Conservation (phyloP, 768 basidiomycete species). For the Ramaria sp. region DNA sequence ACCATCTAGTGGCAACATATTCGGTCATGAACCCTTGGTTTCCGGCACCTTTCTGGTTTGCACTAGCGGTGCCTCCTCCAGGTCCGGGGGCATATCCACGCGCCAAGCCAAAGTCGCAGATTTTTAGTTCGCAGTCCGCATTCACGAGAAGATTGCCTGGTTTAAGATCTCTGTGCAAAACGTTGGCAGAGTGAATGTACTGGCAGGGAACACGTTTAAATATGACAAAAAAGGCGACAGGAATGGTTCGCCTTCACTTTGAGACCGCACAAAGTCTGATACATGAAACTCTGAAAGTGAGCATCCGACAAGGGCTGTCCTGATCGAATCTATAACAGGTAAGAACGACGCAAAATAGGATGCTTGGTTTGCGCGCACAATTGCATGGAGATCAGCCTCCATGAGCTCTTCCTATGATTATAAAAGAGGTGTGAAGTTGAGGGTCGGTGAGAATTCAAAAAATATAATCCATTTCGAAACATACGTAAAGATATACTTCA, state of each 20-base stretch:
- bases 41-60: conserved; percentile 34
- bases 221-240: not conserved
- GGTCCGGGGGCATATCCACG: conserved; percentile 84
- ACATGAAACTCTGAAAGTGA: conserved; percentile 93
- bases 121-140: conserved; percentile 96
- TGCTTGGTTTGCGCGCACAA: conserved; percentile 42
- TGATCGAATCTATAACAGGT: conserved; percentile 54
- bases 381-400: conserved; percentile 99
- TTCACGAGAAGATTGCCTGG: conserved; percentile 94
- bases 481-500: conserved; percentile 88
- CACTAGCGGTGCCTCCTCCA: conserved; percentile 45
- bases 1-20: conserved; percentile 99
- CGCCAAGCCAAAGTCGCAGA: conserved; percentile 97
- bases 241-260: conserved; percentile 33
- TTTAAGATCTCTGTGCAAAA: conserved; percentile 93
- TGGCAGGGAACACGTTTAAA: conserved; percentile 10
- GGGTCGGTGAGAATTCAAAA: not conserved
- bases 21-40: conserved; percentile 98
- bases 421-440: not conserved
- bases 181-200: conserved; percentile 96
- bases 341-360: not conserved
- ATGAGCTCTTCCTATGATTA: conserved; percentile 83
- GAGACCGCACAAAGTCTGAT: conserved; percentile 95
- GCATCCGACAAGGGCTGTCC: conserved; percentile 84
- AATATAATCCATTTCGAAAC: conserved; percentile 17